phyloP scores from a whole-genome alignment of 768 basidiomycete genomes.

The Phlebiopsis flavidoalba region DNA sequence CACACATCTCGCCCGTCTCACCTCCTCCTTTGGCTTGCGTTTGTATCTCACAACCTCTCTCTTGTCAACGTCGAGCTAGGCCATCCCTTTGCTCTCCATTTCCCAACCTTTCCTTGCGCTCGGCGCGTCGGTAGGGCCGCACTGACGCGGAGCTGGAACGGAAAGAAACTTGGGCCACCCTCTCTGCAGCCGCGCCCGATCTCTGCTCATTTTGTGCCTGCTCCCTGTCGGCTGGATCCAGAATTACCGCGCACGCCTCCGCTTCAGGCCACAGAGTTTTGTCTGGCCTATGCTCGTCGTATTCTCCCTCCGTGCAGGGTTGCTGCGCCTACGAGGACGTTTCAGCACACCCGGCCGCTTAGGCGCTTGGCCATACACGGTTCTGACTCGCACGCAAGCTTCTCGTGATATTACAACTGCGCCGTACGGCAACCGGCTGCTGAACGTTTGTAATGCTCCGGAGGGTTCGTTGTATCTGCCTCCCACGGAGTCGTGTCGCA shows the following conservation, averaged over 20 bases:
- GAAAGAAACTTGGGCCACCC: not conserved
- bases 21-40: conserved; percentile 1
- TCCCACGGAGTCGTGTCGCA: not conserved
- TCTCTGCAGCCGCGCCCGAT: not conserved
- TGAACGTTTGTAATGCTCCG: not conserved
- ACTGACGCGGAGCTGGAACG: not conserved
- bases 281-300: not conserved
- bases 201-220: not conserved
- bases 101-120: too few relatives aligned
- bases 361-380: not conserved
- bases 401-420: not conserved
- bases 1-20: not conserved
- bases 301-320: not conserved
- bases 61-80: not conserved
- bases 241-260: too few relatives aligned
- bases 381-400: not conserved
- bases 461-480: not conserved
- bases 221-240: too few relatives aligned
- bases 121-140: not conserved
- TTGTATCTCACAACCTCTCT: not conserved
- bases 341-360: not conserved
- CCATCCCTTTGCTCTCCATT: too few relatives aligned
- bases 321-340: not conserved
- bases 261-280: too few relatives aligned
- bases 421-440: too few relatives aligned